These are phyloP conservation scores for Dictyostelium intermedium DNA, from an alignment of 78 protist species.

Conservation along the genomic window DNA sequence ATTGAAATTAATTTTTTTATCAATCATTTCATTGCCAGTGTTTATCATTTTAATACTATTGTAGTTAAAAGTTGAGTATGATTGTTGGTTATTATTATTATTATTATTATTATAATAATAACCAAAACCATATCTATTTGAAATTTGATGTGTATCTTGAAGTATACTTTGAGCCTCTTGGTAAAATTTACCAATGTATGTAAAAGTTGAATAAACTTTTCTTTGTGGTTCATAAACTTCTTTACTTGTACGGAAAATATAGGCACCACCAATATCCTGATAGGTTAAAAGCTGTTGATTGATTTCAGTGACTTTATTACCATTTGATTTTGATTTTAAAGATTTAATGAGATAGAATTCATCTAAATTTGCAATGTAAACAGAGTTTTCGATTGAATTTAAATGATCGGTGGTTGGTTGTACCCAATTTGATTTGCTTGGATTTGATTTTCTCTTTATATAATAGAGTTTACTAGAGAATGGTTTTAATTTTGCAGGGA, in stretches of 20 bases:
- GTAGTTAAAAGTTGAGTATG: background rate
- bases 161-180: conserved; percentile 2
- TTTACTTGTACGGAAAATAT: background rate
- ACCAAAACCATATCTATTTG: background rate
- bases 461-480: background rate
- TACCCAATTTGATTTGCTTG: background rate
- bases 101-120: background rate
- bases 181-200: conserved; percentile 2
- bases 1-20: background rate
- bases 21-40: background rate
- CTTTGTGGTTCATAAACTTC: background rate
- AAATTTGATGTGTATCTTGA: background rate
- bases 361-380: background rate
- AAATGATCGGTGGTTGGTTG: background rate
- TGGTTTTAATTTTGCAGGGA: background rate
- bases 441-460: background rate
- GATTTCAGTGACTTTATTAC: background rate
- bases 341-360: conserved; percentile 1
- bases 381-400: background rate
- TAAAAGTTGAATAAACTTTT: background rate
- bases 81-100: background rate
- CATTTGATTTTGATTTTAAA: background rate
- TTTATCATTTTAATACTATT: background rate
- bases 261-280: conserved; percentile 28
- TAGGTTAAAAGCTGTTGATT: background rate